phyloP scores from a whole-genome alignment of 2,329 filamentous ascomycete genomes.

The Clarireedia paspali region DNA sequence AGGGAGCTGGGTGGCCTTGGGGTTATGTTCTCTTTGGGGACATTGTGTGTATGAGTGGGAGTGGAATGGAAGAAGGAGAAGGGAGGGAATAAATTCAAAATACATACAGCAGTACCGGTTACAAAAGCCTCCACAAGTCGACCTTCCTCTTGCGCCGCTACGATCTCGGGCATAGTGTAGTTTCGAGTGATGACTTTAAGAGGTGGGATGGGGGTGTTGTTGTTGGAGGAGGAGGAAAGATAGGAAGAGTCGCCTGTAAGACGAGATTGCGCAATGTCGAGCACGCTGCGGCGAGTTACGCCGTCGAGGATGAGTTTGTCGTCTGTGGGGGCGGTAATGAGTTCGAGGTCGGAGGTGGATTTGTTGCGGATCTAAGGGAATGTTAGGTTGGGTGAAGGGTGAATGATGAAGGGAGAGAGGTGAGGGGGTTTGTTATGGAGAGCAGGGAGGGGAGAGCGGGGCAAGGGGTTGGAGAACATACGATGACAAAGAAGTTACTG shows the following conservation, averaged over 20 bases:
- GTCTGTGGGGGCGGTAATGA: conserved; percentile 65
- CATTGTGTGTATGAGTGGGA: background rate
- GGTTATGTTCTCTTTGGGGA: background rate
- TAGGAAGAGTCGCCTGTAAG: conserved; percentile 36
- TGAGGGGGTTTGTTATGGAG: background rate
- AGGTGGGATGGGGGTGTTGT: conserved; percentile 31
- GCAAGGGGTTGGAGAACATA: background rate
- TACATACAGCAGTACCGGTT: conserved; percentile 72
- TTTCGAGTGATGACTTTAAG: conserved; percentile 70
- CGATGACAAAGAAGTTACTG: conserved; percentile 80
- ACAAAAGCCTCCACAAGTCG: conserved; percentile 78
- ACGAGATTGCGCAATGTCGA: conserved; percentile 63
- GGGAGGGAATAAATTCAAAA: background rate
- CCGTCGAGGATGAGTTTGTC: conserved; percentile 81
- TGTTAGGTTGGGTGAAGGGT: background rate
- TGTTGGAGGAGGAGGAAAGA: conserved; percentile 1
- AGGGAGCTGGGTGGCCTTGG: background rate
- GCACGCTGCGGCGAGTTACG: conserved; percentile 69
- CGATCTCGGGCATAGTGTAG: conserved; percentile 72
- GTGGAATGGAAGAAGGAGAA: background rate
- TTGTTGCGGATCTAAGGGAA: background rate
- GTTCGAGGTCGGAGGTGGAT: background rate
- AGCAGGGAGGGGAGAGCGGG: background rate
- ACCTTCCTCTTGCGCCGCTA: conserved; percentile 65
- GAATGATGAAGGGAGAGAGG: background rate